A percentile compares a stretch with the other conserved stretches of the same genome.
Evolutionary conservation across 345 rosid species (phyloP).

Genomic region (Sonneratia caseolaris): DNA sequence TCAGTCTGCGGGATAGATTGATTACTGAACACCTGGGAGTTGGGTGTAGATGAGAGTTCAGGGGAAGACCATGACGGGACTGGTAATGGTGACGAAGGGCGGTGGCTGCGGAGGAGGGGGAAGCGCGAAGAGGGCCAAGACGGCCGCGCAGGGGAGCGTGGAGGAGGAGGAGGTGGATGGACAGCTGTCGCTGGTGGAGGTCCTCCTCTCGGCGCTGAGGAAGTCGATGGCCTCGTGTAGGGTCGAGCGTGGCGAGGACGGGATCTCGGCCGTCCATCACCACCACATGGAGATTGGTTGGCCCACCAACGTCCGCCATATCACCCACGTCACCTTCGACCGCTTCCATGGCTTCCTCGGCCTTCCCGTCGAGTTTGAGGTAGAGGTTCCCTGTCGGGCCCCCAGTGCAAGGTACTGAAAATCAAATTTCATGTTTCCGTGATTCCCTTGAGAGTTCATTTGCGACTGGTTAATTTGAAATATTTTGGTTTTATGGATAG

Average conservation of each 20-base stretch:
- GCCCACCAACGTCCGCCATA: constrained; percentile 87
- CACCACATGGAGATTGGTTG: constrained; percentile 71
- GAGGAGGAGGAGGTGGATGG: constrained; percentile 43
- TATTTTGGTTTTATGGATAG: background rate
- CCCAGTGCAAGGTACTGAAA: constrained; percentile 79
- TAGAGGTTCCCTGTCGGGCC: constrained; percentile 84
- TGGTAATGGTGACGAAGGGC: constrained; percentile 73
- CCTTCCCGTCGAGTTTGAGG: constrained; percentile 85
- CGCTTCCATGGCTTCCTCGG: constrained; percentile 89
- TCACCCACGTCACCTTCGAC: constrained; percentile 89
- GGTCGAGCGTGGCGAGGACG: constrained; percentile 53
- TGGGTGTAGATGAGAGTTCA: too few relatives aligned
- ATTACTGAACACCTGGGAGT: too few relatives aligned
- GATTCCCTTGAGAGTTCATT: too few relatives aligned
- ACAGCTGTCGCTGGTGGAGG: constrained; percentile 55
- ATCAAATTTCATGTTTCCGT: background rate
- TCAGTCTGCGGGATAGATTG: background rate
- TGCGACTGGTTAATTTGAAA: background rate
- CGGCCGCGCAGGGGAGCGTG: constrained; percentile 8
- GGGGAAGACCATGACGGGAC: constrained; percentile 48
- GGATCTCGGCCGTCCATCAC: constrained; percentile 22
- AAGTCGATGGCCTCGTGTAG: constrained; percentile 83
- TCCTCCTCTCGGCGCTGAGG: constrained; percentile 64
- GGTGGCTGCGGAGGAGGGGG: constrained; percentile 49
- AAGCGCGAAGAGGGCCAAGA: constrained; percentile 23